These are phyloP conservation scores for Claviceps humidiphila DNA, from an alignment of 2,329 filamentous ascomycete species.

Conservation along the genomic window DNA sequence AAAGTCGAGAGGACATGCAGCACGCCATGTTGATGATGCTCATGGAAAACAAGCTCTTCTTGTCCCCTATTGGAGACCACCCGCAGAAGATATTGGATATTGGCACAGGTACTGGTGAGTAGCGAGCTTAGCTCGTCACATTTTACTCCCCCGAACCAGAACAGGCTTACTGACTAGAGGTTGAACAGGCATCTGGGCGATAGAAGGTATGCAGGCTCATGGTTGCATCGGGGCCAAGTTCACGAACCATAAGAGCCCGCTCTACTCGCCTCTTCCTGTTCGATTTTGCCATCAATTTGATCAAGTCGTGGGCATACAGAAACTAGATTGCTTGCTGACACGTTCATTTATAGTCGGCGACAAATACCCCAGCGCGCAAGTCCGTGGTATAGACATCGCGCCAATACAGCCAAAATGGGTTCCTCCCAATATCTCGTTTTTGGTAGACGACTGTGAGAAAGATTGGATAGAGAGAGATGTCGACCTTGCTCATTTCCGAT, in stretches of 20 bases:
- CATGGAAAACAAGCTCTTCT: constrained; percentile 23
- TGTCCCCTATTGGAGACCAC: constrained; percentile 25
- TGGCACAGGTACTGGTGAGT: constrained; percentile 18
- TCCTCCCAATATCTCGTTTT: constrained; percentile 25
- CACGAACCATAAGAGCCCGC: neutral
- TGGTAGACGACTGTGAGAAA: constrained; percentile 22
- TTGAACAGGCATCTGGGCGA: constrained; percentile 7
- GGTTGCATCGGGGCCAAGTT: too few relatives aligned
- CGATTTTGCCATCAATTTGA: too few relatives aligned
- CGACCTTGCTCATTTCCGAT: constrained; percentile 20
- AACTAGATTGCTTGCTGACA: too few relatives aligned
- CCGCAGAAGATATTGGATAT: constrained; percentile 26
- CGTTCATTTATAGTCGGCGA: constrained; percentile 8
- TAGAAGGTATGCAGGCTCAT: neutral
- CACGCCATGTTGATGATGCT: constrained; percentile 24
- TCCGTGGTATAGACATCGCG: constrained; percentile 25
- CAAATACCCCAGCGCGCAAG: constrained; percentile 21
- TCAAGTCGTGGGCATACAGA: too few relatives aligned
- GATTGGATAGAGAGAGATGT: constrained; percentile 15
- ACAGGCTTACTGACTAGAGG: neutral
- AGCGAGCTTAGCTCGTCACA: too few relatives aligned
- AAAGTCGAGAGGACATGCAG: constrained; percentile 26
- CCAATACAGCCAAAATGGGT: constrained; percentile 28
- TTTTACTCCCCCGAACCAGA: neutral
- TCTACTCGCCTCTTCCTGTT: neutral